Percentiles rank a stretch among this genome's conserved stretches.
phyloP scores from a whole-genome alignment of 2,329 filamentous ascomycete genomes.

The Bipolaris sorokiniana region DNA sequence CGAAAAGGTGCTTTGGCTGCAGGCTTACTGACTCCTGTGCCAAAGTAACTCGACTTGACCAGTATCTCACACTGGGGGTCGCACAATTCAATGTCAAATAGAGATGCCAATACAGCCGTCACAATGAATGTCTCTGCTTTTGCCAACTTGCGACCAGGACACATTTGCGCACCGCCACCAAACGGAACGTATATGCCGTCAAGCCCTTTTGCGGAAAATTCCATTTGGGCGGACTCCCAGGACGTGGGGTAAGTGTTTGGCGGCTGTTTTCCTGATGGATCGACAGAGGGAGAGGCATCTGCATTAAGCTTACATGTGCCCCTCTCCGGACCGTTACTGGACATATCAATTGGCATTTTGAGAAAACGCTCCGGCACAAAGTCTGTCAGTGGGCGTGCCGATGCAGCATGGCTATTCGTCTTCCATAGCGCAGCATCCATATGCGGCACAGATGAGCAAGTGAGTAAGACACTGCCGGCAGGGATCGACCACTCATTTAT shows the following conservation, averaged over 20 bases:
- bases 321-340: background rate
- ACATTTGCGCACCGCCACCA: background rate
- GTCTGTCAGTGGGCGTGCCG: background rate
- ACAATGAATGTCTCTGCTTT: background rate
- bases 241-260: background rate
- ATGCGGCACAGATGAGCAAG: background rate
- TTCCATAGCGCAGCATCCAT: background rate
- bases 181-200: background rate
- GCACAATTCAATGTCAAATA: background rate
- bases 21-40: background rate
- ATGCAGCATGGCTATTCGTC: background rate
- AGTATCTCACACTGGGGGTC: background rate
- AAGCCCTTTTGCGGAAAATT: background rate
- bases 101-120: background rate
- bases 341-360: background rate
- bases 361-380: background rate
- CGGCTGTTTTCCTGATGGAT: background rate
- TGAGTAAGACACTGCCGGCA: background rate
- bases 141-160: background rate
- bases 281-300: background rate
- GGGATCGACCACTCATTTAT: background rate
- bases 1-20: background rate
- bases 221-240: background rate
- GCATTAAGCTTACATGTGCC: background rate
- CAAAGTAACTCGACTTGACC: background rate